Evolutionary conservation across 495 filamentous ascomycete species (phyloP), one percentile per base, ranked within the genome.

Genomic region (Immersiella caudata): DNA sequence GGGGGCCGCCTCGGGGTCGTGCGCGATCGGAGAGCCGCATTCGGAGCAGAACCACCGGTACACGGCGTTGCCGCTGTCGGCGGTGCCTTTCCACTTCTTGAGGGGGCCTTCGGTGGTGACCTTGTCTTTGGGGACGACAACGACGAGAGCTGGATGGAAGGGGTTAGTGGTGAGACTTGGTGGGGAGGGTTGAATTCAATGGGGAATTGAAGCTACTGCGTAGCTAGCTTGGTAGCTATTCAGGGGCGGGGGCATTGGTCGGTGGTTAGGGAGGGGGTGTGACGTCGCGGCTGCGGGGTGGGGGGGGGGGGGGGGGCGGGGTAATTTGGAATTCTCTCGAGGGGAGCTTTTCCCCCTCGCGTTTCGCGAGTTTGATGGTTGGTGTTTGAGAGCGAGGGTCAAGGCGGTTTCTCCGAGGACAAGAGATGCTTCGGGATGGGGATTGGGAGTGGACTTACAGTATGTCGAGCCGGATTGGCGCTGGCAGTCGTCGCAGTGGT

Each of bases 401-500:
- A 18, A 46, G 11, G 11, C 2, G 16, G 2, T 14, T 18, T 14
- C 40, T 46, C 16, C 5, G 16, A 46, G 40, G 40, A 18, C 2
- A 18, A 60, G 59, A n/a, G 21, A 61, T 21, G 57, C n/a, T 21
- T 60, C 16, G 27, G 9, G 59, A 29, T 65, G 33, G 35, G 26
- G 0, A 22, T 6, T 29, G 40, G 22, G 25, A 61, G 52, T 29
- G 55, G 35, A 72, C 80, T 57, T 77, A 90, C 88, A 90, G 74
- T 90, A 90, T 65, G 87, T 88, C 8, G 87, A 89, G 63, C 88
- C 88, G 60, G 79, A 82, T 77, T 90, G 88, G 70, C 88, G 86
- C 74, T 90, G 88, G 82, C 88, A 90, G 75, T 90, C 88, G 70
- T 90, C 88, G 71, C 88, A 90, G 80, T 90, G 88, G 71, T 90